These are phyloP conservation scores for Solanum virginianum DNA, from an alignment of 257 asterid genomes.

Conservation along the genomic window DNA sequence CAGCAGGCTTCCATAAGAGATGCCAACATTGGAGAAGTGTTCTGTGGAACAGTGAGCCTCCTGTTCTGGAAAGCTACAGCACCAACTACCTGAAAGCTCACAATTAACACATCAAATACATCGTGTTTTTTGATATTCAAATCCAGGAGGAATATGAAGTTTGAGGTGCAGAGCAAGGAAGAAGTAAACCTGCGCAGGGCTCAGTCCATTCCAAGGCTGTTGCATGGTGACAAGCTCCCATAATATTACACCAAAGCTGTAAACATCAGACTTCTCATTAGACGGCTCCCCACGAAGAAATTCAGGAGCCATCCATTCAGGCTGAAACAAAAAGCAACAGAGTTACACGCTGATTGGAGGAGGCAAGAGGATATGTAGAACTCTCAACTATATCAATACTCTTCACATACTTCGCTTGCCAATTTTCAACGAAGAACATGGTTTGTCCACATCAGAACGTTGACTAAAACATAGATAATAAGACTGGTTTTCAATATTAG, in stretches of 20 bases:
- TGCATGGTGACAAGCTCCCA: constrained; percentile 96
- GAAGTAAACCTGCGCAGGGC: constrained; percentile 77
- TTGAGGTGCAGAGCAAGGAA: neutral
- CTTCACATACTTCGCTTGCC: neutral
- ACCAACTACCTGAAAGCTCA: constrained; percentile 65
- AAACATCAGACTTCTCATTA: constrained; percentile 88
- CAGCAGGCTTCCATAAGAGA: constrained; percentile 95
- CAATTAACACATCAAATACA: neutral
- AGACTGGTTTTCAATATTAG: neutral
- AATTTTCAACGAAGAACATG: neutral
- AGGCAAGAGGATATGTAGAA: neutral
- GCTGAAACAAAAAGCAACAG: constrained; percentile 55
- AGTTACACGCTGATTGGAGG: constrained; percentile 19
- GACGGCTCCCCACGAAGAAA: constrained; percentile 98
- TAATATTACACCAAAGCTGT: constrained; percentile 80
- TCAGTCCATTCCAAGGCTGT: constrained; percentile 91
- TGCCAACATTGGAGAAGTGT: constrained; percentile 48
- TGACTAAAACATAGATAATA: neutral
- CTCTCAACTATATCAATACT: neutral
- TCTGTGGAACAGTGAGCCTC: constrained; percentile 68
- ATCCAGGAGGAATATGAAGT: neutral
- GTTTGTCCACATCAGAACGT: neutral
- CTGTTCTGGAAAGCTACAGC: constrained; percentile 96
- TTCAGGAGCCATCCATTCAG: constrained; percentile 99
- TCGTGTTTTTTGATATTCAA: neutral